Base-by-base conservation (phyloP, 2,329 filamentous ascomycete species). In the Dryadomyces quercus-mongolicae region DNA sequence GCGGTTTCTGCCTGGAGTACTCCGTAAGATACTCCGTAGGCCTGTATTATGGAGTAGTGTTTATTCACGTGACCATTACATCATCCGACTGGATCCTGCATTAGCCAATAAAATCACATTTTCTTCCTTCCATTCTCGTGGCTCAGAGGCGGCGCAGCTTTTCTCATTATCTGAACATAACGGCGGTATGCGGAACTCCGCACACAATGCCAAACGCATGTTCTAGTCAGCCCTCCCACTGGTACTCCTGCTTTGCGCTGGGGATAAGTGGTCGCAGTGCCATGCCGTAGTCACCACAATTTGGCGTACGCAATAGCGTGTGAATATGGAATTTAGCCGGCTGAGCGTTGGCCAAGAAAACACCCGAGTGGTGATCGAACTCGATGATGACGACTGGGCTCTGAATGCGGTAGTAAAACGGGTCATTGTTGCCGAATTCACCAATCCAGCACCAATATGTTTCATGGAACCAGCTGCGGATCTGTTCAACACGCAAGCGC, bases 381-480 rank as follows among this genome's bases (percentile, higher is more conserved):
- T 92, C 87, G 52, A 85, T 71, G 2, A 91, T 70, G 0, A 88
- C 72, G 0, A 91, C 85, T 0, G 86, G 86, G 59, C 80, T 88
- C 67, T 92, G 86, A 3, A 92, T 76, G 0, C 87, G 76, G 62
- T 83, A 92, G 66, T 91, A 92, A 62, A 88, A 92, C 0, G 86
- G 72, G 64, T 90, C 85, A 0, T 78, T 68, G 52, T 86, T 74
- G 0, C 74, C 79, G 57, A 71, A 86, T 0, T 79, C 81, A 4
- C 87, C 87, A 53, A 91, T 90, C 85, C 87, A 92, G 64, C 77
- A 80, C 64, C 88, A 91, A 62, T 87, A 86, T 5, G 86, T 91
- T 71, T 90, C 84, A n/a, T 69, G 62, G 54, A 85, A 80, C 64
- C 78, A 76, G 3, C 66, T 62, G 51, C 73, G 71, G 49, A 83